Conservation (phyloP, 78 protist species). For the Mastigamoeba balamuthi region DNA sequence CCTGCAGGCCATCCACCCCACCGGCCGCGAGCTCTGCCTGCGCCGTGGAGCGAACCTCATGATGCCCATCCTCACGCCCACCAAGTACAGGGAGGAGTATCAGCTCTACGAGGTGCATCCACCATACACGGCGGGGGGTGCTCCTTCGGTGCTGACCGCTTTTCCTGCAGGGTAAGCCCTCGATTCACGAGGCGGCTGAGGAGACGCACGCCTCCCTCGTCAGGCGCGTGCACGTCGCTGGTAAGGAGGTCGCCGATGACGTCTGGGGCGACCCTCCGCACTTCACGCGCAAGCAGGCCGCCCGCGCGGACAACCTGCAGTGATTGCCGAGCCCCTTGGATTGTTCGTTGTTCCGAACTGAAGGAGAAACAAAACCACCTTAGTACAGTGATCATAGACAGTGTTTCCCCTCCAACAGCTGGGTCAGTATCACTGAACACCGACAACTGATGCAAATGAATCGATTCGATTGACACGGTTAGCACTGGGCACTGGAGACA, state of each 20-base stretch:
- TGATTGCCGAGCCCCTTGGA: too few relatives aligned
- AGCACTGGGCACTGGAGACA: too few relatives aligned
- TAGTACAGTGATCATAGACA: too few relatives aligned
- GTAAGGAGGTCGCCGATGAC: background rate
- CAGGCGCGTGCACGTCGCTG: background rate
- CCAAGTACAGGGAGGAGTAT: constrained; percentile 6
- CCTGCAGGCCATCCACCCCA: constrained; percentile 5
- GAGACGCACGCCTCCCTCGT: background rate
- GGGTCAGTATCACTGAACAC: too few relatives aligned
- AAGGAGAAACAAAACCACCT: too few relatives aligned
- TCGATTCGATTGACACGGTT: too few relatives aligned
- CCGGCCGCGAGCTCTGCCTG: constrained; percentile 5
- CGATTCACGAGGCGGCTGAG: background rate
- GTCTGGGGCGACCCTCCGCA: background rate
- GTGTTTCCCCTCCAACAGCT: too few relatives aligned
- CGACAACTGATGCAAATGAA: too few relatives aligned
- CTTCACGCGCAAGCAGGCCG: background rate
- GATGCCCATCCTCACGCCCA: constrained; percentile 30
- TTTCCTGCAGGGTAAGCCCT: constrained; percentile 23
- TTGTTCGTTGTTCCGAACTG: too few relatives aligned
- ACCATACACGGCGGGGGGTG: too few relatives aligned
- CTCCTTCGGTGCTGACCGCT: too few relatives aligned
- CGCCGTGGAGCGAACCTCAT: constrained; percentile 4
- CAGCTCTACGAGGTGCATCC: constrained; percentile 20
- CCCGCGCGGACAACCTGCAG: too few relatives aligned